A percentile compares a stretch with the other conserved stretches of the same genome.
Evolutionary conservation across 495 filamentous ascomycete species (phyloP).

Genomic region (Lindgomyces ingoldianus): DNA sequence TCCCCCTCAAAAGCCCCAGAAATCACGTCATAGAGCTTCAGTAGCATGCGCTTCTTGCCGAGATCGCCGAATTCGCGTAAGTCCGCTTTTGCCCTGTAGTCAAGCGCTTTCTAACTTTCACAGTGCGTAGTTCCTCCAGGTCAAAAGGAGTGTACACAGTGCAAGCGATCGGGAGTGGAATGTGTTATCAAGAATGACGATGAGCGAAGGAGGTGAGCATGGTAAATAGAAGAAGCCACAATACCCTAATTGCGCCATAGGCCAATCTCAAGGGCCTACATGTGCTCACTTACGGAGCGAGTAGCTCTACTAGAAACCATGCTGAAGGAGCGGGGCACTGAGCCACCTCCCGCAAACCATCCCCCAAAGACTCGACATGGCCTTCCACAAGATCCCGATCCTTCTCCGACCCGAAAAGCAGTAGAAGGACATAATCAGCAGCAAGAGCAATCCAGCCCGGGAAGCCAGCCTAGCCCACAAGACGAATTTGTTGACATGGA

Average conservation of each 20-base stretch:
- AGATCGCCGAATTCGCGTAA: slow-evolving; percentile 54
- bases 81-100: neutral
- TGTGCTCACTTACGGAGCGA: slow-evolving; percentile 55
- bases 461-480: slow-evolving; percentile 36
- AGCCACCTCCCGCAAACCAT: slow-evolving; percentile 53
- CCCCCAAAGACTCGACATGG: slow-evolving; percentile 53
- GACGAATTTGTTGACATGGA: slow-evolving; percentile 37
- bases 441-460: slow-evolving; percentile 38
- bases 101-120: slow-evolving; percentile 3
- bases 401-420: slow-evolving; percentile 19
- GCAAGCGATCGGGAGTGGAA: slow-evolving; percentile 52
- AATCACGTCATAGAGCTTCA: slow-evolving; percentile 41
- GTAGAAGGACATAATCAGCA: slow-evolving; percentile 8
- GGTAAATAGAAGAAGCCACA: neutral
- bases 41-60: slow-evolving; percentile 48
- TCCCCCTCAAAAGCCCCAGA: slow-evolving; percentile 27
- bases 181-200: slow-evolving; percentile 61
- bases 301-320: slow-evolving; percentile 54
- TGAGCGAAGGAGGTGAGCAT: slow-evolving; percentile 51
- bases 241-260: slow-evolving; percentile 31
- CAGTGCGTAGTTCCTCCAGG: slow-evolving; percentile 57
- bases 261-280: slow-evolving; percentile 59
- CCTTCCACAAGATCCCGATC: slow-evolving; percentile 16
- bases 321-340: slow-evolving; percentile 52
- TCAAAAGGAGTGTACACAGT: slow-evolving; percentile 55